Evolutionary conservation across 768 basidiomycete species (phyloP).

Genomic region (Clathrus columnatus): DNA sequence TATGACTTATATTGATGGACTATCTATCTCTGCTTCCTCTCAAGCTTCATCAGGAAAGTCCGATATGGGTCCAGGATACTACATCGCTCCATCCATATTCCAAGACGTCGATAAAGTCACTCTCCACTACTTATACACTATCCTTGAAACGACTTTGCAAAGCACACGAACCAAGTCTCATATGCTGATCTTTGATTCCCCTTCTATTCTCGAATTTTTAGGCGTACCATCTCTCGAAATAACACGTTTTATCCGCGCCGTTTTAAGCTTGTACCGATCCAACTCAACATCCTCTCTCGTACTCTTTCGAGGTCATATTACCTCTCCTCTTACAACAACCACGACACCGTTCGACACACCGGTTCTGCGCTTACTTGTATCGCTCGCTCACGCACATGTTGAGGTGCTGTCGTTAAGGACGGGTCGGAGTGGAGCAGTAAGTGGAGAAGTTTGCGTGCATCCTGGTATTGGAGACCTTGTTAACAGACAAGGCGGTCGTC

Average conservation of each 20-base stretch:
- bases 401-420: slow-evolving; percentile 66
- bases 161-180: not conserved
- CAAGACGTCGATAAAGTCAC: not conserved
- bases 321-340: not conserved
- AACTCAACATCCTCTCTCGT: slow-evolving; percentile 45
- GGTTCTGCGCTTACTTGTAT: slow-evolving; percentile 49
- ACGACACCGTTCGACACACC: slow-evolving; percentile 44
- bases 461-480: slow-evolving; percentile 32
- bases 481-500: slow-evolving; percentile 39
- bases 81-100: not conserved
- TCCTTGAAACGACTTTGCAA: not conserved
- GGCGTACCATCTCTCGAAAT: slow-evolving; percentile 47
- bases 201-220: slow-evolving; percentile 63
- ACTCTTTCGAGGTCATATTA: slow-evolving; percentile 41
- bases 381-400: slow-evolving; percentile 58
- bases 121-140: not conserved
- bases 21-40: slow-evolving; percentile 24
- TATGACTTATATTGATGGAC: slow-evolving; percentile 48
- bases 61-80: slow-evolving; percentile 12
- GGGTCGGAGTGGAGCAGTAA: slow-evolving; percentile 69
- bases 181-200: slow-evolving; percentile 63
- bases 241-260: slow-evolving; percentile 48
- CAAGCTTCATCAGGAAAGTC: slow-evolving; percentile 12
- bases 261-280: slow-evolving; percentile 50
- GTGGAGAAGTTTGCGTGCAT: slow-evolving; percentile 71